Evolutionary conservation across 2,329 filamentous ascomycete genomes (phyloP).

Genomic region (Exserohilum turcica): DNA sequence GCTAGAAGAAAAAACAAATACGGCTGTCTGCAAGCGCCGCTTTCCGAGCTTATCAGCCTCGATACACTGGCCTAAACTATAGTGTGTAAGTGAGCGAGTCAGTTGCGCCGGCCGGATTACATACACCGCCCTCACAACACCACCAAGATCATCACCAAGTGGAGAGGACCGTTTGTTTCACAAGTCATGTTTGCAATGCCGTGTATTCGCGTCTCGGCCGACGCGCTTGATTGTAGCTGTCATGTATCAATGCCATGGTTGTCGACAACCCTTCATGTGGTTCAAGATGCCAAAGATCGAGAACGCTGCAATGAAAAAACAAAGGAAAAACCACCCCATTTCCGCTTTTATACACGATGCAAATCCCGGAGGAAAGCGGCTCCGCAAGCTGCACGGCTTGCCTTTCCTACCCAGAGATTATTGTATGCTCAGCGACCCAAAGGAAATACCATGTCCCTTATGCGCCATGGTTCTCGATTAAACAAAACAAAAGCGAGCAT

Average conservation of each 20-base stretch:
- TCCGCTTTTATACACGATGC: conserved; percentile 44
- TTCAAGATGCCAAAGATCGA: conserved; percentile 23
- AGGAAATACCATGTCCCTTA: conserved; percentile 13
- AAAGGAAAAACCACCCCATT: conserved; percentile 28
- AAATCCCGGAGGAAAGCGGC: conserved; percentile 14
- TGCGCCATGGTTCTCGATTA: conserved; percentile 21
- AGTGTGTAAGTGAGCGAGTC: too few relatives aligned
- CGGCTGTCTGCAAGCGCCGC: too few relatives aligned
- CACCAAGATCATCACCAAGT: neutral
- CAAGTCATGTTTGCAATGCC: conserved; percentile 32
- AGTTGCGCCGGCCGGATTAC: too few relatives aligned
- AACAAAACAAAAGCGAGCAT: conserved; percentile 13
- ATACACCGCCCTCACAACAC: too few relatives aligned
- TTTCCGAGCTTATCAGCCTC: too few relatives aligned
- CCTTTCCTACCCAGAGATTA: conserved; percentile 22
- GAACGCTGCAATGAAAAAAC: conserved; percentile 13
- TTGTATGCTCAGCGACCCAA: conserved; percentile 22
- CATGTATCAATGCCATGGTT: conserved; percentile 23
- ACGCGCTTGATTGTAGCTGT: conserved; percentile 15
- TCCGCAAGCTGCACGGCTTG: conserved; percentile 22
- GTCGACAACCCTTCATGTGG: conserved; percentile 16
- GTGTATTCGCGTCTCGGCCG: conserved; percentile 27
- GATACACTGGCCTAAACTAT: too few relatives aligned
- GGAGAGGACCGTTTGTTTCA: conserved; percentile 8
- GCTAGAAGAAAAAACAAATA: neutral